Evolutionary conservation across 1,284 basidiomycete genomes (phyloP).

Genomic region (Apiotrichum veenhuisii): DNA sequence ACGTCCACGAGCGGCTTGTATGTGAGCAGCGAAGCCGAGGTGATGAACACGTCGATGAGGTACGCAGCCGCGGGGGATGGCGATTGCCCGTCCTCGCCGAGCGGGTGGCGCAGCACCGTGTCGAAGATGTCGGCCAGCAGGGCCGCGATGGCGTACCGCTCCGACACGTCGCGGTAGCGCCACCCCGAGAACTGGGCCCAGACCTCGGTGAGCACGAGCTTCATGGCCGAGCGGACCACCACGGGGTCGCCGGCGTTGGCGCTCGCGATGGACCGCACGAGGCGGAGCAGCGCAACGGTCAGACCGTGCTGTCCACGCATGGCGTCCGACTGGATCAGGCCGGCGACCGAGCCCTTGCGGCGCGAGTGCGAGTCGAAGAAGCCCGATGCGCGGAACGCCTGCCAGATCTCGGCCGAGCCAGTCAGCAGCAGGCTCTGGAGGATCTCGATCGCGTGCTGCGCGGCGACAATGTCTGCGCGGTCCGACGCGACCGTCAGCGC

Average conservation of each 20-base stretch:
- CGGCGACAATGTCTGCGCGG: conserved; percentile 15
- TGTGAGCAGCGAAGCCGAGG: conserved; percentile 31
- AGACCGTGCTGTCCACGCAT: conserved; percentile 31
- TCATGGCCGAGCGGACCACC: conserved; percentile 34
- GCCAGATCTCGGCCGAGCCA: conserved; percentile 28
- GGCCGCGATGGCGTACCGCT: conserved; percentile 33
- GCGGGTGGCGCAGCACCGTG: conserved; percentile 31
- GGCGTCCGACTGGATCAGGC: conserved; percentile 32
- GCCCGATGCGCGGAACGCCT: conserved; percentile 30
- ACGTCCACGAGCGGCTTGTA: conserved; percentile 42
- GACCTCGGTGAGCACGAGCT: conserved; percentile 31
- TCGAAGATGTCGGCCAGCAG: conserved; percentile 30
- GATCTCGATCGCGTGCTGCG: conserved; percentile 31
- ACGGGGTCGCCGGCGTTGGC: conserved; percentile 20
- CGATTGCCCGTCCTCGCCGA: conserved; percentile 17
- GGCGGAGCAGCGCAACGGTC: conserved; percentile 32
- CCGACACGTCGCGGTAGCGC: conserved; percentile 34
- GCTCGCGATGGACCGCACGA: conserved; percentile 31
- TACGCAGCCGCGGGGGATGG: conserved; percentile 27
- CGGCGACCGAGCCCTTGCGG: conserved; percentile 26
- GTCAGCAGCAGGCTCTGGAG: conserved; percentile 32
- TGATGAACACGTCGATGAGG: conserved; percentile 37
- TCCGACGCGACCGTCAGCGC: conserved; percentile 21
- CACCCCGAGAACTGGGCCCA: conserved; percentile 40
- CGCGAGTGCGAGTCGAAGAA: conserved; percentile 38